Conservation (phyloP, 2,329 filamentous ascomycete species). For the Cytospora chrysosperma region DNA sequence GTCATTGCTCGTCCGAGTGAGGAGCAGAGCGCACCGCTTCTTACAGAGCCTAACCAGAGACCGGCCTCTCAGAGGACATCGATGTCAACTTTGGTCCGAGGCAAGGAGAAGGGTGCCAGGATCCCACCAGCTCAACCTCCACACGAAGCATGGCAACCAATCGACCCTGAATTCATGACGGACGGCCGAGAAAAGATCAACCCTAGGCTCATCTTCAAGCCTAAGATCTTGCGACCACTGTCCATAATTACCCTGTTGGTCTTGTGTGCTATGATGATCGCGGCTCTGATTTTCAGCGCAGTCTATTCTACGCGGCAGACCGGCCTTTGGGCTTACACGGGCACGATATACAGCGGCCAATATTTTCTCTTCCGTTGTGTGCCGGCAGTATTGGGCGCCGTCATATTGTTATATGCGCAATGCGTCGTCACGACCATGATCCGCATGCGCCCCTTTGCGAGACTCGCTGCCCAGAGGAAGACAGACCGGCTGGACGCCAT, state of each 20-base stretch:
- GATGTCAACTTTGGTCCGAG: slow-evolving; percentile 24
- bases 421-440: slow-evolving; percentile 72
- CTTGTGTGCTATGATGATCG: slow-evolving; percentile 68
- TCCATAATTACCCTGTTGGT: slow-evolving; percentile 61
- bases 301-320: slow-evolving; percentile 61
- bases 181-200: slow-evolving; percentile 38
- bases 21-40: slow-evolving; percentile 22
- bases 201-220: slow-evolving; percentile 63
- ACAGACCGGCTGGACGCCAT: slow-evolving; percentile 62
- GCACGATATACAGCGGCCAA: slow-evolving; percentile 64
- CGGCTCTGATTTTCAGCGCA: slow-evolving; percentile 69
- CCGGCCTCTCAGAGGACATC: slow-evolving; percentile 22
- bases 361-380: slow-evolving; percentile 89
- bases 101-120: slow-evolving; percentile 4
- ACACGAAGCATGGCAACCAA: slow-evolving; percentile 28
- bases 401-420: slow-evolving; percentile 75
- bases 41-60: slow-evolving; percentile 10
- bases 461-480: slow-evolving; percentile 67
- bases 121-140: slow-evolving; percentile 1
- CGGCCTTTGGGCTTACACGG: slow-evolving; percentile 67
- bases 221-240: slow-evolving; percentile 65
- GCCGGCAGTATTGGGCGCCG: slow-evolving; percentile 71
- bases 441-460: slow-evolving; percentile 73
- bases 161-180: slow-evolving; percentile 33
- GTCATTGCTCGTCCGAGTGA: background rate